Evolutionary conservation across 306 rosid species (phyloP), one percentile per base, ranked within the genome.

Genomic region (Vigna radiata): DNA sequence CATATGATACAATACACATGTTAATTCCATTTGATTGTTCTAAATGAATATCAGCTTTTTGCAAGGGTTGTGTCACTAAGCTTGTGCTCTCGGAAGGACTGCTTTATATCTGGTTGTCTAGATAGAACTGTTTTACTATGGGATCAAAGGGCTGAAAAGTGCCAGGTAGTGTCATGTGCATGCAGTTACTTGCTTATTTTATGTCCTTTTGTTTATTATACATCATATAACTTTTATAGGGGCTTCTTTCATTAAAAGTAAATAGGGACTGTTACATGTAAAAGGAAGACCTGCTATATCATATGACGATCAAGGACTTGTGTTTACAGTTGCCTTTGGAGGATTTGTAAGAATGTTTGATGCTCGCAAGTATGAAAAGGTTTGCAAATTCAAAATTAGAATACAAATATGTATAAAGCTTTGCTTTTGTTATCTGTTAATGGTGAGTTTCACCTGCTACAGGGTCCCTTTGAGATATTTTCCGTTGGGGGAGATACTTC

Each of bases 241-340:
- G 74, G 18, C 66, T 85, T 73, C 69, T 79, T 68, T 49, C 53
- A 61, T 48, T 77, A 36, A 49, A 69, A 73, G 53, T 64, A 54
- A 72, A 70, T 70, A 92, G 98, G 98, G 97, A 82, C 98, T 90
- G 48, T 73, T 92, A 76, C 96, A 81, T 33, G 97, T 90, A 75
- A 97, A 95, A 89, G 98, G 97, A 87, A 92, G 97, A 84, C 98
- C 98, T 78, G 96, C 97, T 75, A 82, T 91, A 16, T 86, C 97
- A 25, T 95, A 95, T 43, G 98, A 95, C 75, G 97, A 95, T 77
- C 99, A 90, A 86, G 99, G 99, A 50, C 87, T 88, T 48, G 90
- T 95, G 62, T 92, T 95, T 86, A 88, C 97, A 65, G 65, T 95
- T 87, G 97, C 99, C 71, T 95, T 88, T 85, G 97, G 97, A 72